Base-by-base conservation (phyloP, 1,139 yeast species). In the Scheffersomyces titani region DNA sequence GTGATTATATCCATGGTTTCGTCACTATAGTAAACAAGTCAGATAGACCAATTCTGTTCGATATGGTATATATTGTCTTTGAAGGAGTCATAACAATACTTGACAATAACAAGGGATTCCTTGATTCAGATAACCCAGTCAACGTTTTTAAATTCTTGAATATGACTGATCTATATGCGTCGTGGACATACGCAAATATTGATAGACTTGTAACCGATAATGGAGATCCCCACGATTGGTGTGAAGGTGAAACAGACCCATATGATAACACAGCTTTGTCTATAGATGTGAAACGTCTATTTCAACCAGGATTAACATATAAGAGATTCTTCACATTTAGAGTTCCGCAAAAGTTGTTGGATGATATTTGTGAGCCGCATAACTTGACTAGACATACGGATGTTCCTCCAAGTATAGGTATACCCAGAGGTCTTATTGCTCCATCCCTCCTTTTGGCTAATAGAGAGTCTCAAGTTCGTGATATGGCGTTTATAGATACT, bases 221-320 rank as follows among this genome's bases (percentile, higher is more conserved):
- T 56, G 83, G 82, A 1, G 81, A 79, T 58, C 83, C 83, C 4
- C 80, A 76, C 59, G 83, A 79, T 65, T 80, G 83, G 83, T 79
- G 83, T 64, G 76, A 71, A 30, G 82, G 82, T 2, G 84, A 79
- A 56, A 74, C 71, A 1, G 84, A 80, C 61, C 82, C 83, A 3
- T 71, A 66, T 57, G 84, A 80, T 62, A 71, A 73, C 58, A 70
- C 82, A 0, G 56, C 61, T 3, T 61, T 73, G 18, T 59, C 74
- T 1, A 67, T 78, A 49, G 81, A 73, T 58, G 73, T 77, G 22
- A 69, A 70, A 54, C 64, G 71, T 16, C 54, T 67, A 1, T 67
- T 73, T 47, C 71, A 76, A 59, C 79, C 81, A 1, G 64, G 69
- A 5, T 61, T 60, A 22, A 65, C 64, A 1, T 77, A 77, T 61